These are phyloP conservation scores for Salinomyces thailandicus DNA, from an alignment of 2,329 filamentous ascomycete species.

Conservation along the genomic window DNA sequence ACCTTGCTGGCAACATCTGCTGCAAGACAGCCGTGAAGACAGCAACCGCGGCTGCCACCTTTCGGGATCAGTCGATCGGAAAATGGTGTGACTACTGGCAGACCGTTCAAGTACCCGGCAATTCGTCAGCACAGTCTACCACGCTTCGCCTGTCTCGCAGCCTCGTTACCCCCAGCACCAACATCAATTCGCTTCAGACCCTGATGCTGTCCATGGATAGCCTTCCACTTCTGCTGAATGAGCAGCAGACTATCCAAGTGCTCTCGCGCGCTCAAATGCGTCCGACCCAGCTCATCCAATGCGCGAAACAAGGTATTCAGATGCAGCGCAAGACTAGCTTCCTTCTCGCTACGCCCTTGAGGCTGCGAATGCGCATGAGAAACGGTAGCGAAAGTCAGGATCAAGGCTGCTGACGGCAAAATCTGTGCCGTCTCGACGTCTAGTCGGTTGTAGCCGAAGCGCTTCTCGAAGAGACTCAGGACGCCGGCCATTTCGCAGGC, in stretches of 20 bases:
- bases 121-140: no score
- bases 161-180: no score
- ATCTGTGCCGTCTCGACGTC: slow-evolving; percentile 37
- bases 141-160: no score
- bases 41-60: no score
- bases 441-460: slow-evolving; percentile 34
- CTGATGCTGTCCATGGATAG: slow-evolving; percentile 6
- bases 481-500: slow-evolving; percentile 32
- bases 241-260: slow-evolving; percentile 7
- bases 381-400: slow-evolving; percentile 25
- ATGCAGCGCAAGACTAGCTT: slow-evolving; percentile 24
- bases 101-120: no score
- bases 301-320: slow-evolving; percentile 34
- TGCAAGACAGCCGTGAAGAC: no score
- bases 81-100: no score
- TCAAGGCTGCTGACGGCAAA: slow-evolving; percentile 34
- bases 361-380: slow-evolving; percentile 6
- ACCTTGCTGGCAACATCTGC: no score
- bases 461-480: slow-evolving; percentile 31
- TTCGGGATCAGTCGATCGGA: no score
- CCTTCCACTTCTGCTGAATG: slow-evolving; percentile 9
- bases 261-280: slow-evolving; percentile 30
- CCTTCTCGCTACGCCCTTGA: neutral
- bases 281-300: slow-evolving; percentile 32
- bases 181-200: no score